Evolutionary conservation across 176 grass and related monocot species (phyloP), one percentile per base, ranked within the genome.

Genomic region (Oryza coarctata): DNA sequence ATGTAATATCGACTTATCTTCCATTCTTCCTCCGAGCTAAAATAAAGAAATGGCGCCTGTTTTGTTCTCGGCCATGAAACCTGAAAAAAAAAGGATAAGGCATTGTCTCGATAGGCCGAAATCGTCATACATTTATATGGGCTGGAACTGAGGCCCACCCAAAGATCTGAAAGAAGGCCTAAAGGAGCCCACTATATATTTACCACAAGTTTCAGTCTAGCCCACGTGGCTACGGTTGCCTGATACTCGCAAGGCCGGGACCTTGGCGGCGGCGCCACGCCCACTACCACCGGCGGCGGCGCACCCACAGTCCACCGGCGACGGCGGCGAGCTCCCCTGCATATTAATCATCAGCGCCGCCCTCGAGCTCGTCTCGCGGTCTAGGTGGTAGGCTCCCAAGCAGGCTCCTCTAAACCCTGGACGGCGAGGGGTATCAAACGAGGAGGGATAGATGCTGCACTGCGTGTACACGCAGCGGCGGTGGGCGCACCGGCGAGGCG

Each of bases 401-500:
- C 17, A 22, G 6, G 55, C n/a, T 2, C 20, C 18, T 55, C 55
- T 70, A 74, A 35, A 17, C 57, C 74, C 74, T 63, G 55, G n/a
- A 26, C 34, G 33, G 13, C 36, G 10, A 61, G n/a, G 50, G 69
- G 22, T 12, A 3, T 1, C 31, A 60, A 29, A 10, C 8, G 4
- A 18, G 9, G 38, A 77, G 22, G 44, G 44, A 47, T 13, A 47
- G 18, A 94, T 94, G 92, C 72, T 94, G 31, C 89, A 83, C 26
- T 82, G 76, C 32, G 15, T 60, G 23, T 82, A 88, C 74, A 55
- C 71, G 25, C 93, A 87, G 85, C 85, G 85, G 49, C 78, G 90
- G 67, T 72, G 88, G 75, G 93, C 82, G 79, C 76, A 87, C 79
- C 85, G 85, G 55, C 82, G 78, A 11, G 87, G 70, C 7, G 77